Base-by-base conservation (phyloP, 176 grass and related monocot genomes). In the Carex parvula region DNA sequence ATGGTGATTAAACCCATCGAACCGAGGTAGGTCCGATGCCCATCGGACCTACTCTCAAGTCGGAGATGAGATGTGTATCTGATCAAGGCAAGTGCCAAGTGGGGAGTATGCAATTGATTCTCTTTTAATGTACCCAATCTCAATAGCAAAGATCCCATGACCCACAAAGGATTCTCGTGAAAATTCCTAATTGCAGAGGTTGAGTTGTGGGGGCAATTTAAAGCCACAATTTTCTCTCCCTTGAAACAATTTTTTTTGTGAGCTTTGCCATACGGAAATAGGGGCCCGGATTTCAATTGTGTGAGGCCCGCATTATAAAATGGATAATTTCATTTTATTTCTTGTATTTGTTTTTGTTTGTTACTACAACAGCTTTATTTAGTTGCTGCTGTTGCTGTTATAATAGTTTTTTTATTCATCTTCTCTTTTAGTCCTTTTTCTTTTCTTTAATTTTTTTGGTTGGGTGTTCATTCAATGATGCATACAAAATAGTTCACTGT, bases 111-210 rank as follows among this genome's bases (percentile, higher is more conserved):
- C 5, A 42, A n/a, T 76, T 77, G 73, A 17, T 13, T 77, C 22
- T 77, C 73, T 55, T 77, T 77, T 32, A 77, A 56, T 77, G 73
- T 30, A 56, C 67, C 73, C 50, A 32, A 14, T 56, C 44, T 55
- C 22, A 77, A 77, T 32, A 56, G 50, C 73, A 77, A 77, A 77
- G 22, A 77, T 55, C 73, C 73, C 73, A 77, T 77, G 73, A 77
- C 73, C 72, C 73, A 77, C 73, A 77, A 77, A 77, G 50, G 50
- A 56, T 77, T 77, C 73, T 56, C 73, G 73, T 77, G 73, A 77
- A 69, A 32, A 13, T 12, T 76, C 48, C 46, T 44, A 72, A 76
- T 30, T 76, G 5, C 16, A 77, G 50, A 77, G 73, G 6, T 77
- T 30, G 21, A 30, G 22, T 32, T 29, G 16, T 32, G 12, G 6